These are phyloP conservation scores for Camelina laxa DNA, from an alignment of 345 rosid genomes.

Conservation along the genomic window DNA sequence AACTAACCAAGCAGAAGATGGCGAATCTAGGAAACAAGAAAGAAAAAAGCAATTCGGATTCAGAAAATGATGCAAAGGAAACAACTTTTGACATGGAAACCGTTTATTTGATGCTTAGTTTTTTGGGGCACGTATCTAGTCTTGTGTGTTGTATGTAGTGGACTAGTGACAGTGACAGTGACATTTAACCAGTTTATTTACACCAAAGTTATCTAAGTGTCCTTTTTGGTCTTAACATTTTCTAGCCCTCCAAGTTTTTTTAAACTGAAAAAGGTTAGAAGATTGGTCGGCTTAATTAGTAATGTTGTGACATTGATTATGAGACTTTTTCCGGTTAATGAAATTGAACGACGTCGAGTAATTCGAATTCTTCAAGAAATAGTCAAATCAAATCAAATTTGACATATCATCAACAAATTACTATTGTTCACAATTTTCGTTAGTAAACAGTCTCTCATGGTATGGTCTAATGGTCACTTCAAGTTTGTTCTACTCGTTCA, in stretches of 20 bases:
- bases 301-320: constrained; percentile 5
- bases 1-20: not conserved
- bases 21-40: not conserved
- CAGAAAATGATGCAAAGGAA: constrained; percentile 21
- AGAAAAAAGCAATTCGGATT: not conserved
- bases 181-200: constrained; percentile 32
- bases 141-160: constrained; percentile 26
- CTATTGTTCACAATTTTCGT: not conserved
- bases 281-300: constrained; percentile 5
- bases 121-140: constrained; percentile 30
- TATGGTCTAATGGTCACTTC: not conserved
- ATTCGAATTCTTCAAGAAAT: constrained; percentile 7
- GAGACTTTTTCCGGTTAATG: constrained; percentile 6
- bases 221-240: constrained; percentile 14
- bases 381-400: constrained; percentile 23
- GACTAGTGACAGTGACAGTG: constrained; percentile 18
- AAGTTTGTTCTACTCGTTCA: not conserved
- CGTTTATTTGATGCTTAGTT: not conserved
- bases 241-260: constrained; percentile 3
- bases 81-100: constrained; percentile 29
- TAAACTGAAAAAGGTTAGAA: constrained; percentile 19
- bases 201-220: constrained; percentile 28
- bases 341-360: constrained; percentile 23
- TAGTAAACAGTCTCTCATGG: not conserved
- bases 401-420: not conserved